phyloP scores from a whole-genome alignment of 2,329 filamentous ascomycete genomes.

The Ophiostoma angusticollis region DNA sequence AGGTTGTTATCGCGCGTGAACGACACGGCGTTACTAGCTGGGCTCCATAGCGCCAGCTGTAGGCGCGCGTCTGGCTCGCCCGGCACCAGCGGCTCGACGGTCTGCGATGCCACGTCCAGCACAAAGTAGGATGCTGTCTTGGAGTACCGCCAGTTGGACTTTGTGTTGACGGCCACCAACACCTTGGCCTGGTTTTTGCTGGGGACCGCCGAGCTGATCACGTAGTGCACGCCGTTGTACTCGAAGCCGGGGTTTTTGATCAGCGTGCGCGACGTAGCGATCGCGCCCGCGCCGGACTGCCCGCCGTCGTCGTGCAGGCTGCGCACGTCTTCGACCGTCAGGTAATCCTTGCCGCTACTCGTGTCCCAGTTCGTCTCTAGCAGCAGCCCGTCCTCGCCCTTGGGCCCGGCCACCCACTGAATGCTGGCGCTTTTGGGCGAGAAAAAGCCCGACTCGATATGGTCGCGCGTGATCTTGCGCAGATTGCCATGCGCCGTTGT shows the following conservation, averaged over 20 bases:
- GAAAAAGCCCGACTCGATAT: constrained; percentile 57
- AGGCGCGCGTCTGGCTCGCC: constrained; percentile 50
- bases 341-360: constrained; percentile 50
- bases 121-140: constrained; percentile 81
- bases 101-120: constrained; percentile 74
- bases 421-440: constrained; percentile 50
- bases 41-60: constrained; percentile 84
- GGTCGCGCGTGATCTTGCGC: constrained; percentile 60
- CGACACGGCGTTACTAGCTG: constrained; percentile 72
- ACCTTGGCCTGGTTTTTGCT: constrained; percentile 79
- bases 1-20: constrained; percentile 88
- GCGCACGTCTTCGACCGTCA: constrained; percentile 79
- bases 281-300: constrained; percentile 25
- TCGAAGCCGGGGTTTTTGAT: constrained; percentile 58
- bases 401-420: constrained; percentile 62
- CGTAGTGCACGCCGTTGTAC: constrained; percentile 41
- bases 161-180: constrained; percentile 57
- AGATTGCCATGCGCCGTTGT: constrained; percentile 48
- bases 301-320: constrained; percentile 17
- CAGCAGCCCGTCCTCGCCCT: constrained; percentile 72
- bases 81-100: constrained; percentile 64
- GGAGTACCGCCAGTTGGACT: constrained; percentile 83
- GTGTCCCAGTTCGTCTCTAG: constrained; percentile 50
- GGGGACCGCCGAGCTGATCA: constrained; percentile 53
- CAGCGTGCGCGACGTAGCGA: constrained; percentile 45